These are phyloP conservation scores for Plantago coronopus DNA, from an alignment of 305 asterid genomes.

Conservation along the genomic window DNA sequence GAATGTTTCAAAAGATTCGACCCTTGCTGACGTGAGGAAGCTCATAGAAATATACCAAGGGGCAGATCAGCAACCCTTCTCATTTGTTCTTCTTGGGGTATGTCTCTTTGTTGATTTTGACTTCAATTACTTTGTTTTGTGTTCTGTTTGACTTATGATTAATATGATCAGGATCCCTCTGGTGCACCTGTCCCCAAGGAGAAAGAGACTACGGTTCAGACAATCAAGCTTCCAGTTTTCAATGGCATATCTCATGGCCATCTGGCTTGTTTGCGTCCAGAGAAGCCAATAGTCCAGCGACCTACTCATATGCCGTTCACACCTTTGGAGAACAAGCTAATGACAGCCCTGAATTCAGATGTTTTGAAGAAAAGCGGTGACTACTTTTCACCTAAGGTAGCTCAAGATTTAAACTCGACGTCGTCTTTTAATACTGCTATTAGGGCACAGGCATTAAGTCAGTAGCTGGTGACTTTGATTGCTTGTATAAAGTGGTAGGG, in stretches of 20 bases:
- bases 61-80: conserved; percentile 53
- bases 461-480: conserved; percentile 5
- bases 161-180: conserved; percentile 16
- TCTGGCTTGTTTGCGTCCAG: conserved; percentile 60
- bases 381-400: conserved; percentile 27
- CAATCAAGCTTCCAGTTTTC: conserved; percentile 60
- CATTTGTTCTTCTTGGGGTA: conserved; percentile 72
- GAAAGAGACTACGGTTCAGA: conserved; percentile 41
- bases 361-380: conserved; percentile 20
- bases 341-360: conserved; percentile 21
- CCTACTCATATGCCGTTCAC: conserved; percentile 34
- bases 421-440: conserved; percentile 34
- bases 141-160: not conserved
- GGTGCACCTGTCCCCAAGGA: conserved; percentile 73
- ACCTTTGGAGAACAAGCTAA: conserved; percentile 39
- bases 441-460: conserved; percentile 21
- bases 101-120: conserved; percentile 7
- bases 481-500: not conserved
- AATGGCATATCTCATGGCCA: conserved; percentile 51
- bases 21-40: conserved; percentile 76
- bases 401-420: conserved; percentile 29
- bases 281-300: conserved; percentile 29
- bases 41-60: conserved; percentile 67
- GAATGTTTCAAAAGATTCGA: conserved; percentile 57
- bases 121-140: not conserved